phyloP scores from a whole-genome alignment of 192 early-diverging fungal genomes.

The Diversispora epigaea region DNA sequence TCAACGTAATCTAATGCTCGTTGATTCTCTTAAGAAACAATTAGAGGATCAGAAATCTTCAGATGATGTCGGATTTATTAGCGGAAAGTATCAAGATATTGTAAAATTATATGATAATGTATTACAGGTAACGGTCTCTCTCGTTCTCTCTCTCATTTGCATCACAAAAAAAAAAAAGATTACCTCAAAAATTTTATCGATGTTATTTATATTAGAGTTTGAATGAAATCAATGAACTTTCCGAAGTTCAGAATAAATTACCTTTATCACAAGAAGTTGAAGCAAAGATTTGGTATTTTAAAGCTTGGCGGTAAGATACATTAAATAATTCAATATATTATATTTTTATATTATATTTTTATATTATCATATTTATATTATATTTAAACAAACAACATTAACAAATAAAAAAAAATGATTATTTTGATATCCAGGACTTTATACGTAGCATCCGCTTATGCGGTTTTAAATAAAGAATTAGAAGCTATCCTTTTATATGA shows the following conservation, averaged over 20 bases:
- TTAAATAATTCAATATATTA: not conserved
- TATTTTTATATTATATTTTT: not conserved
- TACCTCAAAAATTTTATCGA: too few species aligned
- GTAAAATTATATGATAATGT: slow-evolving; percentile 67
- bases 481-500: slow-evolving; percentile 64
- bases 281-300: slow-evolving; percentile 50
- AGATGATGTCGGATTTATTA: slow-evolving; percentile 31
- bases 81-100: slow-evolving; percentile 60
- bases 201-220: slow-evolving; percentile 42
- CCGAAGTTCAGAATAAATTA: slow-evolving; percentile 46
- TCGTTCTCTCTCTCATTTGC: not conserved
- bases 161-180: too few species aligned
- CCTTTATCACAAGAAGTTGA: slow-evolving; percentile 50
- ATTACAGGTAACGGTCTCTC: slow-evolving; percentile 48
- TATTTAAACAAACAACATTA: not conserved
- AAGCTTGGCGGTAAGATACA: slow-evolving; percentile 55
- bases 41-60: slow-evolving; percentile 37
- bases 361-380: too few species aligned
- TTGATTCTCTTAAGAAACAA: slow-evolving; percentile 44
- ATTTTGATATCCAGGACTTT: slow-evolving; percentile 37
- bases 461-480: slow-evolving; percentile 40
- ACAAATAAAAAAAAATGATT: not conserved
- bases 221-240: slow-evolving; percentile 57
- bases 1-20: slow-evolving; percentile 56
- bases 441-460: slow-evolving; percentile 55